Evolutionary conservation across 106 monocot genomes (phyloP), one percentile per base, ranked within the genome.

Genomic region (Allium sativum): DNA sequence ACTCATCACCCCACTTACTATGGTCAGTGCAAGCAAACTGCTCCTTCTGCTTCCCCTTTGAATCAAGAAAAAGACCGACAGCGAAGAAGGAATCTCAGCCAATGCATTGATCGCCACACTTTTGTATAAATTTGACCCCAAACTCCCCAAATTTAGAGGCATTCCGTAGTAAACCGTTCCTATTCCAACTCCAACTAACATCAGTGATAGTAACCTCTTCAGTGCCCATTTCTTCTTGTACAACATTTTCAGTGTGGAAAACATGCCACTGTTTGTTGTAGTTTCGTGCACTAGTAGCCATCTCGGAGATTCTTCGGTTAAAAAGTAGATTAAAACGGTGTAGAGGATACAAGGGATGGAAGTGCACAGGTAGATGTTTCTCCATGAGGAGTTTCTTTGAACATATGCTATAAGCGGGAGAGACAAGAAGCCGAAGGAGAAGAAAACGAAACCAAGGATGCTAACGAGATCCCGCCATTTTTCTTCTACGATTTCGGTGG

Each of bases 121-220:
- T 43, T 76, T 12, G 66, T 84, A 92, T 44, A 87, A 84, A 55
- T 83, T 83, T 8, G 62, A 68, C 3, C 83, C 75, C 21, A 92
- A 55, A 53, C 70, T 75, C 13, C 81, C 84, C 0, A 79, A 66
- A 11, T 70, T 79, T 2, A 91, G 68, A 13, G 86, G 86, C 82
- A 91, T 83, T 9, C 90, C 85, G 68, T 82, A 85, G 77, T 90
- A 90, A 13, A 90, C 72, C 66, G 78, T 67, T 10, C 90, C 90
- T 17, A 91, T 47, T 13, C 82, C 82, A 40, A 91, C 68, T 6
- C 62, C 54, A n/a, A 61, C 70, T n/a, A n/a, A n/a, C n/a, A n/a
- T n/a, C n/a, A n/a, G n/a, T 40, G 75, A 71, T 48, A 54, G 21
- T 53, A 91, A 56, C 59, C 90, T 22, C 69, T 66, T 74, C 10